A percentile compares a stretch with the other conserved stretches of the same genome.
Evolutionary conservation across 108 stramenopile species (phyloP).

Genomic region (Skeletonema costatum): DNA sequence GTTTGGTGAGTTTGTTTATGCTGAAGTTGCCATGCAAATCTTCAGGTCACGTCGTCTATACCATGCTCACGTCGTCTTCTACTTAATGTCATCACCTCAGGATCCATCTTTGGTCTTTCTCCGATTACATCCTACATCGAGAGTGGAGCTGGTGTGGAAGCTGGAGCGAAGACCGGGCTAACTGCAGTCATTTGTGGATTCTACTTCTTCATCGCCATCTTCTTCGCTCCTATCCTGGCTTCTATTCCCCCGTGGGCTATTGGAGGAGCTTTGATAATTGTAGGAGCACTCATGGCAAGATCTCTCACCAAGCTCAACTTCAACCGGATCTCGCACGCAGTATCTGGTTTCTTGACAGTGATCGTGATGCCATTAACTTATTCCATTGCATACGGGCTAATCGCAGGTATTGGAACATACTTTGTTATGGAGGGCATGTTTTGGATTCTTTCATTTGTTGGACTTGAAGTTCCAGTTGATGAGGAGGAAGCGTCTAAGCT

Average conservation of each 20-base stretch:
- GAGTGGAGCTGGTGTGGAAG: constrained; percentile 68
- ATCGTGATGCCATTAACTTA: constrained; percentile 89
- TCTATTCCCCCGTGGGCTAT: constrained; percentile 85
- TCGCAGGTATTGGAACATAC: constrained; percentile 57
- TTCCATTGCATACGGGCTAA: constrained; percentile 78
- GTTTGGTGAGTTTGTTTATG: constrained; percentile 34
- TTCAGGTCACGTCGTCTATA: background rate
- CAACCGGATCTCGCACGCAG: constrained; percentile 64
- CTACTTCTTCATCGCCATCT: constrained; percentile 61
- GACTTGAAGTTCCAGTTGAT: constrained; percentile 41
- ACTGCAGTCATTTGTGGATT: constrained; percentile 53
- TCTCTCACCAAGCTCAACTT: constrained; percentile 69
- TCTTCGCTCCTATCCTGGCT: constrained; percentile 87
- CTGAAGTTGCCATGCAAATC: background rate
- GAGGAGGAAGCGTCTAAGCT: background rate
- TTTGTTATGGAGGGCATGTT: constrained; percentile 36
- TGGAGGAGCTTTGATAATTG: constrained; percentile 80
- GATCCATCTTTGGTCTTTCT: constrained; percentile 59
- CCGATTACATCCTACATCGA: constrained; percentile 79
- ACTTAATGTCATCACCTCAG: background rate
- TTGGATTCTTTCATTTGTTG: constrained; percentile 29
- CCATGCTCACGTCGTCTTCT: background rate
- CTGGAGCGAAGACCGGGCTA: constrained; percentile 65
- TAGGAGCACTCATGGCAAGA: constrained; percentile 75
- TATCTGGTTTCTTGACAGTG: constrained; percentile 82